Evolutionary conservation across 208 protist species (phyloP).

Genomic region (Wallacemonas sp.): DNA sequence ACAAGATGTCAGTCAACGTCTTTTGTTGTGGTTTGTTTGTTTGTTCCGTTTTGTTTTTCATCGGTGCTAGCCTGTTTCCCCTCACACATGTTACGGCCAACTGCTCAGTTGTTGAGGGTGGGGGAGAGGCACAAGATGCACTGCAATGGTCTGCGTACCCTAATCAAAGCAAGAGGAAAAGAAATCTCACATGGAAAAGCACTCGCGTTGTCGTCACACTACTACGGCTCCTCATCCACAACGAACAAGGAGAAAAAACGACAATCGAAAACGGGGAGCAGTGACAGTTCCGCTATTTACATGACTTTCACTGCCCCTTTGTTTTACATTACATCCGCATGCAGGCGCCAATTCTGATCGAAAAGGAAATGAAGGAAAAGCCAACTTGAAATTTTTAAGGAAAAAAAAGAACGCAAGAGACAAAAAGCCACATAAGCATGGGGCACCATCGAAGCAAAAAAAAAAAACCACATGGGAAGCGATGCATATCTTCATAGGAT

Average conservation of each 20-base stretch:
- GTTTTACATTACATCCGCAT: conserved; percentile 13
- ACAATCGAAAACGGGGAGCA: conserved; percentile 13
- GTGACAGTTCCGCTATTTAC: conserved; percentile 12
- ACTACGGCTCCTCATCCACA: not conserved
- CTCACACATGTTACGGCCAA: no score
- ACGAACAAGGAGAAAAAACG: conserved; percentile 2
- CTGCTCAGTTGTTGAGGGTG: no score
- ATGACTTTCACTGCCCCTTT: conserved; percentile 5
- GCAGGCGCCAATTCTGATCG: conserved; percentile 11
- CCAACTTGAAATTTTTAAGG: no score
- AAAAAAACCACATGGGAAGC: no score
- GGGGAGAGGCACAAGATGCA: no score
- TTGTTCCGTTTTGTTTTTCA: not conserved
- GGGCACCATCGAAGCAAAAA: no score
- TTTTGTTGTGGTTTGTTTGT: no score
- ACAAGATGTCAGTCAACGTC: not conserved
- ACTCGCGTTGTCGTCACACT: not conserved
- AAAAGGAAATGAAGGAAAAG: conserved; percentile 4
- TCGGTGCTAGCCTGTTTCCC: no score
- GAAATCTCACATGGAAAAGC: not conserved
- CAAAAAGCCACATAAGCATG: no score
- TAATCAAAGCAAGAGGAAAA: no score
- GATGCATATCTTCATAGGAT: no score
- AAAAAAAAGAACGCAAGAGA: conserved; percentile 13
- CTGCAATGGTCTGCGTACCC: no score